Evolutionary conservation across 2,329 filamentous ascomycete species (phyloP).

Genomic region (Aspergillus pseudoterreus): DNA sequence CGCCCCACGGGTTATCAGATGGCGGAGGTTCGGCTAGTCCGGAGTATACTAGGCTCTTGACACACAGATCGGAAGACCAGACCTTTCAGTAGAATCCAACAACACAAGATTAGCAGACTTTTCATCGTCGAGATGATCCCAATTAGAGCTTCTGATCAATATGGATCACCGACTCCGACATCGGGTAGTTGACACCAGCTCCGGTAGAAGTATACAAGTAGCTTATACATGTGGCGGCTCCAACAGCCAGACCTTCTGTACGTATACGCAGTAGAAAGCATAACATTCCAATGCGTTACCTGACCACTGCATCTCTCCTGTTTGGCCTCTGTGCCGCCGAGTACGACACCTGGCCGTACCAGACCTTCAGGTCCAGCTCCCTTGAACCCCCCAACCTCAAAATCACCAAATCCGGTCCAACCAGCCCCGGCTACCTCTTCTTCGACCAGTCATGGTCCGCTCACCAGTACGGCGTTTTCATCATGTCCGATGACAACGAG

Average conservation of each 20-base stretch:
- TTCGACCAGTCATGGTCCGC: not conserved
- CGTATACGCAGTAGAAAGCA: too few relatives aligned
- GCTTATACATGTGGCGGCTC: too few relatives aligned
- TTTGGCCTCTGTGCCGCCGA: not conserved
- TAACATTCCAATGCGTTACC: not conserved
- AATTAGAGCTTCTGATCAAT: not conserved
- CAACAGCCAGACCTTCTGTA: too few relatives aligned
- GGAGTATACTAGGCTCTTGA: not conserved
- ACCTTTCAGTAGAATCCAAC: too few relatives aligned
- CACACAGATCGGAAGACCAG: not conserved
- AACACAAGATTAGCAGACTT: too few relatives aligned
- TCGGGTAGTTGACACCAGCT: not conserved
- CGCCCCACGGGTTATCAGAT: not conserved
- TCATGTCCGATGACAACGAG: conserved; percentile 16
- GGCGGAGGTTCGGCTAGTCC: not conserved
- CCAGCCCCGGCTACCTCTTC: not conserved
- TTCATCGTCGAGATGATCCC: not conserved
- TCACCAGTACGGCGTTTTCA: conserved; percentile 16
- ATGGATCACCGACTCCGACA: not conserved
- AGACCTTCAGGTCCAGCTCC: not conserved
- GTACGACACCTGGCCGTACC: not conserved
- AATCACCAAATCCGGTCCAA: not conserved
- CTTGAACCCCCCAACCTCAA: not conserved
- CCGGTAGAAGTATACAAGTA: not conserved
- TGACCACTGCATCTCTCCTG: not conserved